A percentile compares a stretch with the other conserved stretches of the same genome.
These are phyloP conservation scores for Grammothele lineata DNA, from an alignment of 768 basidiomycete genomes.

Conservation along the genomic window DNA sequence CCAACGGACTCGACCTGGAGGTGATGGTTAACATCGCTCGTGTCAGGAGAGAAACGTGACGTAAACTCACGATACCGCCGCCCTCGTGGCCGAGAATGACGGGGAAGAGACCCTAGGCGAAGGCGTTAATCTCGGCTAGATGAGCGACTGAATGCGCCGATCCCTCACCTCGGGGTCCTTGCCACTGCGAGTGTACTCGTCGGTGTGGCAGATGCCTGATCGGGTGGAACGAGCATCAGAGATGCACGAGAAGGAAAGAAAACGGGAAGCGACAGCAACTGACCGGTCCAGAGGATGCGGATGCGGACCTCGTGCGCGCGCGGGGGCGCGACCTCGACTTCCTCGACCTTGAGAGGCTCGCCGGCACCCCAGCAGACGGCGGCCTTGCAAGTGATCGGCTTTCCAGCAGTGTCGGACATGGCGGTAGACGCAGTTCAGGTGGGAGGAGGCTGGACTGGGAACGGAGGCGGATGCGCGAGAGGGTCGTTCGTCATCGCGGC, in stretches of 20 bases:
- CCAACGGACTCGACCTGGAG: constrained; percentile 95
- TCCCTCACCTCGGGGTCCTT: constrained; percentile 83
- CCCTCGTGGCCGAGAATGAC: constrained; percentile 95
- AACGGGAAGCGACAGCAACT: constrained; percentile 19
- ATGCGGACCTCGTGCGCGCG: constrained; percentile 89
- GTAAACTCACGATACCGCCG: constrained; percentile 71
- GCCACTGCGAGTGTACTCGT: constrained; percentile 95
- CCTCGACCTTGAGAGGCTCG: constrained; percentile 80
- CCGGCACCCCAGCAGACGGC: constrained; percentile 95
- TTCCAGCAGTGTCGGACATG: constrained; percentile 77
- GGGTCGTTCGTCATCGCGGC: constrained; percentile 8
- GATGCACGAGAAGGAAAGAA: too few relatives aligned
- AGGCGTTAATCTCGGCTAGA: constrained; percentile 10
- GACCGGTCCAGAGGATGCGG: constrained; percentile 87
- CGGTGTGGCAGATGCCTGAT: constrained; percentile 92
- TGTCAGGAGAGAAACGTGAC: too few relatives aligned
- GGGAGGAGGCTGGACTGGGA: constrained; percentile 21
- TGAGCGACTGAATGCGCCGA: not conserved
- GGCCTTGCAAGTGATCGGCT: constrained; percentile 82
- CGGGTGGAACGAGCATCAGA: too few relatives aligned
- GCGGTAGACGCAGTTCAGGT: constrained; percentile 11
- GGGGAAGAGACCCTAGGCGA: constrained; percentile 74
- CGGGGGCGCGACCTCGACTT: constrained; percentile 92
- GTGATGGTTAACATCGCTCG: not conserved
- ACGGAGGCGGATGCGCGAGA: constrained; percentile 12